phyloP scores from a whole-genome alignment of 2,329 filamentous ascomycete species.

The Zalaria obscura region DNA sequence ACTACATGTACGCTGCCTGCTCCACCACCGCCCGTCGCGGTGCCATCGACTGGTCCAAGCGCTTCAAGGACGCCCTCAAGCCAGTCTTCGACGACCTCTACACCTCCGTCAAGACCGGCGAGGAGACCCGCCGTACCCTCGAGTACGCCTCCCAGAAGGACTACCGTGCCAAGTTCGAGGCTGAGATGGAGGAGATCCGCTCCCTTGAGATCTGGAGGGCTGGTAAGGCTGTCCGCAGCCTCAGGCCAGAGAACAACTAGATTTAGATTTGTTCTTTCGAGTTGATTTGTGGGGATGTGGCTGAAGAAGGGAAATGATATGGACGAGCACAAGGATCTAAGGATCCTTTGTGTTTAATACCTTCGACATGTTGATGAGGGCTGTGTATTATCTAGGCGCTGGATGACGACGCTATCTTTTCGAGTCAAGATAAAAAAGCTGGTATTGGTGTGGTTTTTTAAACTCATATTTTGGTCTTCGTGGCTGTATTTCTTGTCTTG shows the following conservation, averaged over 20 bases:
- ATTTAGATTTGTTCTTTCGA: no score
- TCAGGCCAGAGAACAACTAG: conserved; percentile 23
- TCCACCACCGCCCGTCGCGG: conserved; percentile 96
- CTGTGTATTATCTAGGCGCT: no score
- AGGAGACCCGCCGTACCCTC: conserved; percentile 89
- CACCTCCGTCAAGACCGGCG: conserved; percentile 78
- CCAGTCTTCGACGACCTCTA: conserved; percentile 97
- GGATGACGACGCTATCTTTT: no score
- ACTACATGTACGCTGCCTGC: conserved; percentile 99
- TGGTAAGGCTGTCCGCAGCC: conserved; percentile 77
- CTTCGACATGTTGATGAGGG: no score
- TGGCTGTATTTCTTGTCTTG: no score
- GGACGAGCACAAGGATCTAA: no score
- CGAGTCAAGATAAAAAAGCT: no score
- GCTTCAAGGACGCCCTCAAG: conserved; percentile 97
- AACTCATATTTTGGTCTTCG: no score
- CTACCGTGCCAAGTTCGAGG: conserved; percentile 95
- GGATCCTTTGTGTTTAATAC: no score
- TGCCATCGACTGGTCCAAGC: conserved; percentile 95
- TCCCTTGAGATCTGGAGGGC: conserved; percentile 98
- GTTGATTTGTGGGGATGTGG: no score
- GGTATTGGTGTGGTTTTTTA: no score
- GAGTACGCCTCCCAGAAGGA: conserved; percentile 93
- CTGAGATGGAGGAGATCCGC: conserved; percentile 97
- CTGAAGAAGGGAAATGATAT: no score